Percentiles rank a stretch among this genome's conserved stretches.
Conservation (phyloP, 495 filamentous ascomycete species). For the Trichoderma reesei region DNA sequence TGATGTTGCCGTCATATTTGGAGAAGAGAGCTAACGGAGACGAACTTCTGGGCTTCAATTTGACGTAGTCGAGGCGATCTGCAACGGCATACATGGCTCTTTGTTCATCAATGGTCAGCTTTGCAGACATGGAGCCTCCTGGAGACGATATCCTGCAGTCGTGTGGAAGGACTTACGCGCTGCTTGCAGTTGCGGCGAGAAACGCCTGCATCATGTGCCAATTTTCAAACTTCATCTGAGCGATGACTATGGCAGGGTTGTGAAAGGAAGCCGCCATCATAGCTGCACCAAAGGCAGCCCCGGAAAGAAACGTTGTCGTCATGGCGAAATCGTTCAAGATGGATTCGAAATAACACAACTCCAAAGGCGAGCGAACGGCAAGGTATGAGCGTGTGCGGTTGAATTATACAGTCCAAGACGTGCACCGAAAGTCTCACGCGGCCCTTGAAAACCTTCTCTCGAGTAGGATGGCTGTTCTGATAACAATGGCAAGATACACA, state of each 20-base stretch:
- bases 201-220: slow-evolving; percentile 52
- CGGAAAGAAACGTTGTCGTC: slow-evolving; percentile 29
- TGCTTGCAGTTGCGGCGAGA: slow-evolving; percentile 41
- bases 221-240: slow-evolving; percentile 42
- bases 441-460: background rate
- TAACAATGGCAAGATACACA: background rate
- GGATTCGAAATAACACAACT: background rate
- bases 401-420: background rate
- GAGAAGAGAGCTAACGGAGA: slow-evolving; percentile 32
- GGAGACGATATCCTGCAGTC: too few species aligned
- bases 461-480: background rate
- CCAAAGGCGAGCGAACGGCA: background rate
- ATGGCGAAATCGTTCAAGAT: background rate
- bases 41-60: slow-evolving; percentile 23
- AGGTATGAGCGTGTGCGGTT: background rate
- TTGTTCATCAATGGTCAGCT: background rate
- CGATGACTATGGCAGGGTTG: slow-evolving; percentile 40
- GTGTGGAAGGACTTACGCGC: slow-evolving; percentile 35
- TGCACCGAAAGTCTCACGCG: background rate
- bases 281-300: slow-evolving; percentile 45
- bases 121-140: background rate
- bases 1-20: slow-evolving; percentile 43
- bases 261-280: slow-evolving; percentile 43
- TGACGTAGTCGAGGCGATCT: slow-evolving; percentile 24
- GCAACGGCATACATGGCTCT: slow-evolving; percentile 25